Percentiles rank a stretch among this genome's conserved stretches.
Evolutionary conservation across 2,329 filamentous ascomycete genomes (phyloP).

Genomic region (Nemania sp.): DNA sequence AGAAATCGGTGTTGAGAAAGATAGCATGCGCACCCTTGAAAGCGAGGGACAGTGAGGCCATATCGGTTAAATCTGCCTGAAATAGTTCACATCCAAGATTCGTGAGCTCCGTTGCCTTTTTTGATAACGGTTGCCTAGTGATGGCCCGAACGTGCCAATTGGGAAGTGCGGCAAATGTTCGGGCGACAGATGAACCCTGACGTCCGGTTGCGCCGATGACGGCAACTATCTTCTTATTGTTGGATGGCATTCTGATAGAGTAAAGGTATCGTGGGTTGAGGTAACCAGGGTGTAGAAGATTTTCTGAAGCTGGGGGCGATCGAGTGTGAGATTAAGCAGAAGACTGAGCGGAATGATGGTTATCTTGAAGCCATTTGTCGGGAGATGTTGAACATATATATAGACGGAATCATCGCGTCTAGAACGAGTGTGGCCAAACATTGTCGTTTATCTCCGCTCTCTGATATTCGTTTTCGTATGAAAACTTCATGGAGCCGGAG

Average conservation of each 20-base stretch:
- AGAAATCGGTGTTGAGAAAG: conserved; percentile 44
- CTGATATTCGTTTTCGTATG: background rate
- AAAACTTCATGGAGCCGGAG: background rate
- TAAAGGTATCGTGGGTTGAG: background rate
- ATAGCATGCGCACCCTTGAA: conserved; percentile 42
- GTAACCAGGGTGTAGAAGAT: background rate
- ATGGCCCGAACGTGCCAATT: conserved; percentile 40
- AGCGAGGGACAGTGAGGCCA: conserved; percentile 30
- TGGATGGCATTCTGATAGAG: conserved; percentile 24
- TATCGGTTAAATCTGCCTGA: conserved; percentile 36
- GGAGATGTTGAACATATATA: conserved; percentile 11
- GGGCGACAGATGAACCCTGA: conserved; percentile 42
- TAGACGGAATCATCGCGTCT: background rate
- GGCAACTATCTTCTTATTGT: conserved; percentile 36
- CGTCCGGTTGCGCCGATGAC: conserved; percentile 43
- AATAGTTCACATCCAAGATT: conserved; percentile 37
- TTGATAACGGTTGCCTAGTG: conserved; percentile 33
- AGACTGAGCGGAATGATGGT: background rate
- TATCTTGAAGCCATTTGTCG: background rate
- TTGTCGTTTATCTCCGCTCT: conserved; percentile 2
- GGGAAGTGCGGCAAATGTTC: conserved; percentile 33
- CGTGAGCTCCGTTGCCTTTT: conserved; percentile 33
- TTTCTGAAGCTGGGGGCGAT: background rate
- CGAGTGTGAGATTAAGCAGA: background rate
- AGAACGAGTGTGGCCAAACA: background rate